Evolutionary conservation across 306 rosid genomes (phyloP).

Genomic region (Castanea sativa): DNA sequence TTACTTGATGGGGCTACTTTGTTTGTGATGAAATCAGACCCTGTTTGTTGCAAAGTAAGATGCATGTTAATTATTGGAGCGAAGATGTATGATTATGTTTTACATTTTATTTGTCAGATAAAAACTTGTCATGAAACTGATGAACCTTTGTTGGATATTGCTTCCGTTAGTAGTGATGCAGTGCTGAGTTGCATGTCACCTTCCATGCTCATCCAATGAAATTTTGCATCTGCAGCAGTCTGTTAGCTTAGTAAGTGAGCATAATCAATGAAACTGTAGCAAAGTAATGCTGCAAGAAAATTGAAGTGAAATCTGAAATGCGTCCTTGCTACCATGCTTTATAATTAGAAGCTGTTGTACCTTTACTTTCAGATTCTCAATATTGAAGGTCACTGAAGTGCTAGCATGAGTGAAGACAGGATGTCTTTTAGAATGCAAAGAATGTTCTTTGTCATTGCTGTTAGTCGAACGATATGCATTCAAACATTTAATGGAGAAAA

Average conservation of each 20-base stretch:
- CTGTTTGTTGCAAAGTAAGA: slow-evolving; percentile 22
- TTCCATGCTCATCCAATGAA: slow-evolving; percentile 19
- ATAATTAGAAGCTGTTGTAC: slow-evolving; percentile 16
- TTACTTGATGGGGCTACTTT: neutral
- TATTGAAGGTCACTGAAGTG: slow-evolving; percentile 27
- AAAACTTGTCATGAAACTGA: neutral
- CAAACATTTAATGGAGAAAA: slow-evolving; percentile 1
- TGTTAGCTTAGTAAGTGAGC: slow-evolving; percentile 20
- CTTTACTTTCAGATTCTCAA: slow-evolving; percentile 33
- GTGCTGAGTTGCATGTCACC: neutral
- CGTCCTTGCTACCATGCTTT: neutral
- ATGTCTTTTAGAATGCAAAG: slow-evolving; percentile 13
- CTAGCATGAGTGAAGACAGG: slow-evolving; percentile 11
- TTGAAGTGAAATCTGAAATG: neutral
- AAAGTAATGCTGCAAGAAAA: neutral
- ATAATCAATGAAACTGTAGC: neutral
- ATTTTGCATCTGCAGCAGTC: slow-evolving; percentile 21
- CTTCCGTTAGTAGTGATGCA: slow-evolving; percentile 8
- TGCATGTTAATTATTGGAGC: slow-evolving; percentile 4
- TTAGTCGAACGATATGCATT: slow-evolving; percentile 4
- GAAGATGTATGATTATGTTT: neutral
- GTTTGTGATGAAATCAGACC: neutral
- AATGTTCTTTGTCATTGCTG: slow-evolving; percentile 11
- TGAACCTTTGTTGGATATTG: slow-evolving; percentile 27
- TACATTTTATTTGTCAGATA: neutral